Evolutionary conservation across 2,329 filamentous ascomycete species (phyloP), one percentile per base, ranked within the genome.

Genomic region (Penicillium hesseltinei): DNA sequence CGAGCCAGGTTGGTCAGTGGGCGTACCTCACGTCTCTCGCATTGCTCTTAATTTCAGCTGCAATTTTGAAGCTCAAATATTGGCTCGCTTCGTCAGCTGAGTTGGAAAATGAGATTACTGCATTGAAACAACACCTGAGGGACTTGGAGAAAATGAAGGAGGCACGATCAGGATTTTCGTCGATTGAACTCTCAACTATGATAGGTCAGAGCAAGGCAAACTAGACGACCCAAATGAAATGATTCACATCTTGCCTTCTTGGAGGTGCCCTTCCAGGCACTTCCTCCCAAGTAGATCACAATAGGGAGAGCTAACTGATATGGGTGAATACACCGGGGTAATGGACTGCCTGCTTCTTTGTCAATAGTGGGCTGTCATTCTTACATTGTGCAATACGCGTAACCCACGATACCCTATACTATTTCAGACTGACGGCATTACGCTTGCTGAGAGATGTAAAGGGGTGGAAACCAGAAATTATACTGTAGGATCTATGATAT

Each of bases 1-100:
- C 68, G 0, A 59, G 65, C 21, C 70, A 73, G 42, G 71, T 73
- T 13, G 71, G 69, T 9, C 71, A 73, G 48, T 73, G 71, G 71
- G 60, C 63, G 2, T 65, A 63, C 17, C 40, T 69, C 7, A 67
- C 68, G 5, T 64, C 68, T 4, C 63, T 73, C 21, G 68, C 54
- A 3, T 54, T 73, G n/a, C 54, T 73, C 6, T 44, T 71, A 2
- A 44, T 72, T 8, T 72, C 71, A 4, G 69, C 69, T 1, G 60
- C 45, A 0, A 61, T 73, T 13, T 17, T 71, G 9, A 66, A 63
- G 4, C 56, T 71, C 11, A 70, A 66, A 42, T 68, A 71, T 39
- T 50, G 56, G 13, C 48, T 72, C 7, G 70, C 71, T 4, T 66
- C 69, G 0, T 52, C 48, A 1, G 43, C 54, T 5, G 74, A 72